These are phyloP conservation scores for Gorgonomyces haynaldii DNA, from an alignment of 192 early-diverging fungal species.

Conservation along the genomic window DNA sequence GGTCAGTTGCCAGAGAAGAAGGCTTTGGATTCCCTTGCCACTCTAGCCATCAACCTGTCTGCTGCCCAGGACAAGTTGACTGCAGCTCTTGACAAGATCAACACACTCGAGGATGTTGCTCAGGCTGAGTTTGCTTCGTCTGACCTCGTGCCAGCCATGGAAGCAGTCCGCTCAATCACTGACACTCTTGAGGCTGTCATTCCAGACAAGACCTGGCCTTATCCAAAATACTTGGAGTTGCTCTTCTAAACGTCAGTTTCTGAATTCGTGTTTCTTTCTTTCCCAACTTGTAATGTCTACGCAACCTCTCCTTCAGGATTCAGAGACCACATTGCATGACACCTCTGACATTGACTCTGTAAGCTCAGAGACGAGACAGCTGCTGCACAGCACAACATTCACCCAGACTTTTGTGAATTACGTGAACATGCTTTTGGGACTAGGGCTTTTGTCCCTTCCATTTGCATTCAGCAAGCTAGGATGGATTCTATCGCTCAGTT, in stretches of 20 bases:
- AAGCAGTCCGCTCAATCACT: conserved; percentile 50
- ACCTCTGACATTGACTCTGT: too few relatives aligned
- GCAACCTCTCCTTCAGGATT: too few relatives aligned
- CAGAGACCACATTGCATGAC: too few relatives aligned
- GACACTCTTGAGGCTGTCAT: conserved; percentile 69
- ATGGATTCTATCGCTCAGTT: background rate
- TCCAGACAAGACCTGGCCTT: conserved; percentile 89
- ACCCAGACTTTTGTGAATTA: background rate
- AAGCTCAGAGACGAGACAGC: too few relatives aligned
- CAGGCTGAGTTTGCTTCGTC: conserved; percentile 55
- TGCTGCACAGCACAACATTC: too few relatives aligned
- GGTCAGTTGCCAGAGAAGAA: conserved; percentile 57
- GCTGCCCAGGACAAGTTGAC: conserved; percentile 40
- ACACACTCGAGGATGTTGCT: conserved; percentile 35
- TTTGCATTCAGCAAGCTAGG: background rate
- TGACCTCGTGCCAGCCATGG: conserved; percentile 58
- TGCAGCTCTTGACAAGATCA: conserved; percentile 43
- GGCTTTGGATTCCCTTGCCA: conserved; percentile 57
- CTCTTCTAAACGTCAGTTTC: conserved; percentile 54
- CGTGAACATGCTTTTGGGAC: background rate
- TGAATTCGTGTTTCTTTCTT: too few relatives aligned
- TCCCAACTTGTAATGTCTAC: too few relatives aligned
- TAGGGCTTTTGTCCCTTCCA: background rate
- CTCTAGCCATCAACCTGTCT: conserved; percentile 47
- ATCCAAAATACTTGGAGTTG: conserved; percentile 94